Evolutionary conservation across 2,329 filamentous ascomycete genomes (phyloP).

Genomic region (Fulvia fulva): DNA sequence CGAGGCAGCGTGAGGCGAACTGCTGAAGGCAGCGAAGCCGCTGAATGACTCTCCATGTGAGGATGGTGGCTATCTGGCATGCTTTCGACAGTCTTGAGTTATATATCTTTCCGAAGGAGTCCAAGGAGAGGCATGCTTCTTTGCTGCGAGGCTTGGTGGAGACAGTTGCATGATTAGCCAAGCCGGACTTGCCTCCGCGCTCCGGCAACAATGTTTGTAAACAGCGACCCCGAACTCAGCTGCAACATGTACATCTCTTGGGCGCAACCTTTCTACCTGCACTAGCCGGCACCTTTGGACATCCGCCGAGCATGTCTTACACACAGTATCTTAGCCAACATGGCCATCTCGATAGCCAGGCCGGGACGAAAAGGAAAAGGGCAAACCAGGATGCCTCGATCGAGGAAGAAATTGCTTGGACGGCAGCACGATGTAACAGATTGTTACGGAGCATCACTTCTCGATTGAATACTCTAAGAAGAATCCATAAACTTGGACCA

Average conservation of each 20-base stretch:
- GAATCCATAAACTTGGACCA: slow-evolving; percentile 5
- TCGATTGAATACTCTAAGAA: slow-evolving; percentile 13
- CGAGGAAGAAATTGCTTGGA: slow-evolving; percentile 21
- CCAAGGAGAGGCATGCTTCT: neutral
- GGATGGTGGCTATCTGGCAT: no score
- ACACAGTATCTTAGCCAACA: neutral
- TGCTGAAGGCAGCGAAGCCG: slow-evolving; percentile 4
- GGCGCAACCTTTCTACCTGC: neutral
- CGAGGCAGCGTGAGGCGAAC: slow-evolving; percentile 9
- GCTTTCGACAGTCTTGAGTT: no score
- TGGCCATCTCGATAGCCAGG: neutral
- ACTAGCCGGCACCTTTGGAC: neutral
- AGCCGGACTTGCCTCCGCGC: neutral
- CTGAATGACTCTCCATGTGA: no score
- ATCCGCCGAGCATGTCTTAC: slow-evolving; percentile 3
- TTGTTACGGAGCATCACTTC: slow-evolving; percentile 20
- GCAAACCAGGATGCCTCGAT: slow-evolving; percentile 2
- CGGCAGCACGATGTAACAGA: slow-evolving; percentile 20
- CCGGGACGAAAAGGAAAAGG: slow-evolving; percentile 10
- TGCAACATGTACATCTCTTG: neutral
- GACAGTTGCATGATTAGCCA: no score
- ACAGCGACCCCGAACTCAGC: neutral
- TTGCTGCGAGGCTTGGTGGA: no score
- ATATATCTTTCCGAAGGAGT: no score
- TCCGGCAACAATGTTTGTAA: neutral